Percentiles rank a stretch among this genome's conserved stretches.
Conservation (phyloP, 495 filamentous ascomycete species). For the Clohesyomyces aquaticus region DNA sequence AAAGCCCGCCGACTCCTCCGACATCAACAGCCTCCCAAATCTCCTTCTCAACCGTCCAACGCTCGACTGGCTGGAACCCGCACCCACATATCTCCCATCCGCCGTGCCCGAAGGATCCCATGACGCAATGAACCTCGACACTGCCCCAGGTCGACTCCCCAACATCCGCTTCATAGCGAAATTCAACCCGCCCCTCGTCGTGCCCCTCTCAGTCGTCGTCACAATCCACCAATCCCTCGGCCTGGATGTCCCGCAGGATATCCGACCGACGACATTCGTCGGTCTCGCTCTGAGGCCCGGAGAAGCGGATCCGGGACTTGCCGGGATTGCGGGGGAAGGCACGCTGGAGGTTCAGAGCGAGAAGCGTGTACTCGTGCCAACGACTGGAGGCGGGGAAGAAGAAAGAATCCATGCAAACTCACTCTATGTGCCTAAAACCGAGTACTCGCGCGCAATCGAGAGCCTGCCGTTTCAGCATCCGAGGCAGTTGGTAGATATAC, state of each 20-base stretch:
- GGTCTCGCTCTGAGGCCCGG: slow-evolving; percentile 59
- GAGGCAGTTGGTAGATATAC: slow-evolving; percentile 74
- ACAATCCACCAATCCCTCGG: slow-evolving; percentile 65
- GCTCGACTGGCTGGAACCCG: slow-evolving; percentile 70
- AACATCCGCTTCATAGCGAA: slow-evolving; percentile 81
- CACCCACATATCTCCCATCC: slow-evolving; percentile 51
- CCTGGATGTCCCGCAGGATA: slow-evolving; percentile 57
- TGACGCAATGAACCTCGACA: slow-evolving; percentile 49
- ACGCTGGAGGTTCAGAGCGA: slow-evolving; percentile 46
- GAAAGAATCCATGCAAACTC: slow-evolving; percentile 66
- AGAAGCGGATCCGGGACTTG: slow-evolving; percentile 46
- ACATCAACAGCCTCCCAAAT: slow-evolving; percentile 33
- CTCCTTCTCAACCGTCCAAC: slow-evolving; percentile 36
- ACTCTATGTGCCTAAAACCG: slow-evolving; percentile 70
- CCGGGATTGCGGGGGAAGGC: slow-evolving; percentile 48
- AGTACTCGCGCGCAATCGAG: slow-evolving; percentile 68
- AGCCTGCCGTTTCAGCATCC: slow-evolving; percentile 86
- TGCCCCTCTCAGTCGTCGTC: slow-evolving; percentile 68
- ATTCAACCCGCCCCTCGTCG: slow-evolving; percentile 79
- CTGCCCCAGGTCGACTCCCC: slow-evolving; percentile 55
- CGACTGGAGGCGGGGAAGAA: slow-evolving; percentile 49
- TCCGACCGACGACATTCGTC: slow-evolving; percentile 65
- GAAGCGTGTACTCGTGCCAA: slow-evolving; percentile 46
- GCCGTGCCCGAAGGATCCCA: slow-evolving; percentile 27
- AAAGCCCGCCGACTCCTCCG: slow-evolving; percentile 46